Evolutionary conservation across 768 basidiomycete genomes (phyloP).

Genomic region (Mycena capillaripes): DNA sequence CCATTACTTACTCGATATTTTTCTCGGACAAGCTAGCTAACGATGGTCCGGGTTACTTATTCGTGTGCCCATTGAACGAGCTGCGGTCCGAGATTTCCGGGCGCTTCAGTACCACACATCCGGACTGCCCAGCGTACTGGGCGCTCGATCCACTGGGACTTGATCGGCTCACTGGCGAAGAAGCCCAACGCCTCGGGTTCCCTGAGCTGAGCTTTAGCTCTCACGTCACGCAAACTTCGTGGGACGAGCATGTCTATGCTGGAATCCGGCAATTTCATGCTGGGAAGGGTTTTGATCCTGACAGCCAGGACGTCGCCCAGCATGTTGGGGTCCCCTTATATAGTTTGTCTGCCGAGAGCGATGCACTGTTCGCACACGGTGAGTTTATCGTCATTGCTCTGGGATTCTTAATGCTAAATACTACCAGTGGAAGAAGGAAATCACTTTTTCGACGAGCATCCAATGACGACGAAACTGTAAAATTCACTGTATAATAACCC

Average conservation of each 20-base stretch:
- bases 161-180: not conserved
- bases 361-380: not conserved
- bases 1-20: not conserved
- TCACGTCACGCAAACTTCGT: not conserved
- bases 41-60: not conserved
- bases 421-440: no score
- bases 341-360: not conserved
- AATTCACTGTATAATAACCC: no score
- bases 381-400: not conserved
- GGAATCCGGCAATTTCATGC: not conserved
- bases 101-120: not conserved
- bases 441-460: no score
- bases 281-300: not conserved
- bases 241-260: not conserved
- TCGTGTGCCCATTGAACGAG: not conserved
- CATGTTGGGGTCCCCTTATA: not conserved
- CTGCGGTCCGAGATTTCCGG: not conserved
- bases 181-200: not conserved
- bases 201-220: not conserved
- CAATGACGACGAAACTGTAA: no score
- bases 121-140: not conserved
- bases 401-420: no score
- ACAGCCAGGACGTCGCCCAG: not conserved
- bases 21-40: not conserved
- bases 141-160: not conserved